A percentile compares a stretch with the other conserved stretches of the same genome.
Evolutionary conservation across 1,284 basidiomycete species (phyloP).

Genomic region (Gymnopus androsaceus): DNA sequence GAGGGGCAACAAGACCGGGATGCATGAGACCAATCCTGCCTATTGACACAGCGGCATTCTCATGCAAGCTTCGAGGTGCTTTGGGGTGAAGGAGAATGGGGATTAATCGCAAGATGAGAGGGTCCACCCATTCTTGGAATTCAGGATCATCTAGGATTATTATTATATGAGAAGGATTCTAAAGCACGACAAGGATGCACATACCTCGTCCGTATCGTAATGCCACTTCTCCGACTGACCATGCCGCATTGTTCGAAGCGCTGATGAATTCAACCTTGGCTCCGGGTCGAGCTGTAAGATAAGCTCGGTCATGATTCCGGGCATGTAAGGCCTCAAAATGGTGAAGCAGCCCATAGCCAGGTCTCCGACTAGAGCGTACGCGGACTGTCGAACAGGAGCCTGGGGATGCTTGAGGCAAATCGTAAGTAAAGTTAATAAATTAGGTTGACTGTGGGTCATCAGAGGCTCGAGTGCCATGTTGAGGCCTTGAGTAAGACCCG

Average conservation of each 20-base stretch:
- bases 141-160: conserved; percentile 66
- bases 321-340: conserved; percentile 81
- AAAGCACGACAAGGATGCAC: conserved; percentile 23
- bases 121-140: conserved; percentile 87
- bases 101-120: conserved; percentile 85
- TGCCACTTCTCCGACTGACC: conserved; percentile 98
- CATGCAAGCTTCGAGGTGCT: conserved; percentile 91
- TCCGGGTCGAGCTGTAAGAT: conserved; percentile 90
- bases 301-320: conserved; percentile 88
- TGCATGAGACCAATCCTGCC: conserved; percentile 94
- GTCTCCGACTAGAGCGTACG: conserved; percentile 96
- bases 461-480: conserved; percentile 75
- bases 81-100: conserved; percentile 92
- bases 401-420: conserved; percentile 93
- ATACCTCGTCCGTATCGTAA: conserved; percentile 79
- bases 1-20: conserved; percentile 85
- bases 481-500: conserved; percentile 94
- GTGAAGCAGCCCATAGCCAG: conserved; percentile 95
- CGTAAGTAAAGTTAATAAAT: conserved; percentile 77
- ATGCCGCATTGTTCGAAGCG: conserved; percentile 99
- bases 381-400: conserved; percentile 93
- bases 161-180: conserved; percentile 15
- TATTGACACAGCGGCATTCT: conserved; percentile 99
- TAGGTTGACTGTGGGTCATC: conserved; percentile 71
- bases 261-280: conserved; percentile 91